These are phyloP conservation scores for Toxoplasma gondii DNA, from an alignment of 169 alveolate genomes.

Conservation along the genomic window DNA sequence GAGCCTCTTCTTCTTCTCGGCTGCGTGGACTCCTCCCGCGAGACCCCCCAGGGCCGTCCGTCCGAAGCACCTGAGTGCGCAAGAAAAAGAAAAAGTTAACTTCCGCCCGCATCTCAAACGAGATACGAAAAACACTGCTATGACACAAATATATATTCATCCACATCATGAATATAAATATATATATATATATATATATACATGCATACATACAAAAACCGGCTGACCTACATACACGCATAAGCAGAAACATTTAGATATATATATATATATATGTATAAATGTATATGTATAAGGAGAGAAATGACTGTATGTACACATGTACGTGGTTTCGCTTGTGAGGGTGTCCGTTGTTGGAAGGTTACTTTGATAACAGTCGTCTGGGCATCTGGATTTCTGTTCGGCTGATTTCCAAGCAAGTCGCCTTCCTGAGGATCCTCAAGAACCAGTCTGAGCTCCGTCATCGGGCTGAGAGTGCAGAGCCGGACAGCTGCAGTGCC, in stretches of 20 bases:
- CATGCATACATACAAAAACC: not conserved
- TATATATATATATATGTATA: not conserved
- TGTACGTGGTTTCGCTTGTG: no score
- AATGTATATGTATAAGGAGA: not conserved
- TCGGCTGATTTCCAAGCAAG: not conserved
- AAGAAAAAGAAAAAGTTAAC: not conserved
- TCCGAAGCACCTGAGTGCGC: not conserved
- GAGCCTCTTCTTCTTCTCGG: not conserved
- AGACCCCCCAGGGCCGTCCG: not conserved
- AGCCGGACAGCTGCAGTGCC: not conserved
- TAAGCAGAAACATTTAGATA: no score
- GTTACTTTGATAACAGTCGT: not conserved
- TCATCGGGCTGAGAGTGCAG: not conserved
- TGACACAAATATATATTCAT: not conserved
- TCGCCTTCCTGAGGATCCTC: not conserved
- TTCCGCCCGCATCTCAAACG: no score
- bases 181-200: not conserved
- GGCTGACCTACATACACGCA: no score
- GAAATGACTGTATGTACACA: no score
- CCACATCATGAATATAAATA: not conserved
- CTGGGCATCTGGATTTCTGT: not conserved
- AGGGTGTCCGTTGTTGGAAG: not conserved
- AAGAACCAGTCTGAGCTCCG: slow-evolving; percentile 10
- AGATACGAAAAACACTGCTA: no score
- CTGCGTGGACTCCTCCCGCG: not conserved